Percentiles rank a stretch among this genome's conserved stretches.
Conservation (phyloP, 208 protist species). For the Kentomonas sorsogonicus region DNA sequence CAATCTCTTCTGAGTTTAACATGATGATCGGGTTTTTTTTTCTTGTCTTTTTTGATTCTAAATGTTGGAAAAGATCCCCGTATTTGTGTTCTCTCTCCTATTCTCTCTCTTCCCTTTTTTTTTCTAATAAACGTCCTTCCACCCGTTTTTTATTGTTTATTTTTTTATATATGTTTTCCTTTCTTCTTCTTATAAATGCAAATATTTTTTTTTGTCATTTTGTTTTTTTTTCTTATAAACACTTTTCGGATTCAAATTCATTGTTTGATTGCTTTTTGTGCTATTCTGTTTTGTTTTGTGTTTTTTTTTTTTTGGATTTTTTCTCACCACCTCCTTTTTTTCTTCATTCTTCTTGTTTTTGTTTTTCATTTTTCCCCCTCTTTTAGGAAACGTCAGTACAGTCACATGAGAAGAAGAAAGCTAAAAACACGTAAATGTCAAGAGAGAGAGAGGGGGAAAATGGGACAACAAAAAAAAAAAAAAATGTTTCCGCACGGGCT, state of each 20-base stretch:
- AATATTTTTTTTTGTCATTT: not conserved
- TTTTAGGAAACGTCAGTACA: too few species aligned
- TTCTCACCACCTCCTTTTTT: not conserved
- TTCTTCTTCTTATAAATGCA: conserved; percentile 14
- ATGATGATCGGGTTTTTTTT: too few species aligned
- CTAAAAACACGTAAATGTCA: too few species aligned
- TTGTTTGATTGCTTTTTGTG: conserved; percentile 3
- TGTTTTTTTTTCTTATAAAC: not conserved
- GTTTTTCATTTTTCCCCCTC: not conserved
- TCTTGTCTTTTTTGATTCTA: too few species aligned
- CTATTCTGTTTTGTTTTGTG: not conserved
- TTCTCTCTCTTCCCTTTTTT: conserved; percentile 9
- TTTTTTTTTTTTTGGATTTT: not conserved
- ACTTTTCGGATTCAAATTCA: conserved; percentile 1
- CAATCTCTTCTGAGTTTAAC: too few species aligned
- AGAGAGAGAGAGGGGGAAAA: too few species aligned
- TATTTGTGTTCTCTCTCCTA: conserved; percentile 2
- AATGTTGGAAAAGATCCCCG: too few species aligned
- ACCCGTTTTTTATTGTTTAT: conserved; percentile 13
- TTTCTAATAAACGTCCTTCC: not conserved
- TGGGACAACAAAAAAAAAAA: too few species aligned
- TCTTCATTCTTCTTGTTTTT: not conserved
- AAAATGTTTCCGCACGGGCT: too few species aligned
- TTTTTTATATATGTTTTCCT: conserved; percentile 13
- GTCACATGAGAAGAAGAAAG: too few species aligned